Evolutionary conservation across 441 rosid genomes (phyloP), one percentile per base, ranked within the genome.

Genomic region (Erodium trifolium): DNA sequence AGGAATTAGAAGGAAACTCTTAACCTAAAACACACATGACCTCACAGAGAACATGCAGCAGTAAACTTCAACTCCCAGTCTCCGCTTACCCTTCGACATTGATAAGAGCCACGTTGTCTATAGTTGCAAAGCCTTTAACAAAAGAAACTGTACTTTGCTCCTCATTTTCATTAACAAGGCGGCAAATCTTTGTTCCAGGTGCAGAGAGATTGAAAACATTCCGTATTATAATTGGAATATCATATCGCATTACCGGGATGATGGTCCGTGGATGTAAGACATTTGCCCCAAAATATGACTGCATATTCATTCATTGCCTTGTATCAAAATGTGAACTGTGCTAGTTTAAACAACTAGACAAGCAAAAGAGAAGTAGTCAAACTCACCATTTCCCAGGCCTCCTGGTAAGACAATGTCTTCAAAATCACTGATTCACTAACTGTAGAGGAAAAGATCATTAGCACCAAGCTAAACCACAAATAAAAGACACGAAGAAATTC

Each of bases 221-320:
- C 77, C 99, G 85, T 88, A 93, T 93, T 45, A 87, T 84, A 77
- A 91, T 93, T 49, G 99, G 99, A 79, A 93, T 91, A 76, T 88
- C 84, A 82, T 91, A 85, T 41, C 82, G 81, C 97, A 89, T 91
- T 72, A 93, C 97, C 66, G 99, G 99, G 73, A 93, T 83, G 74
- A 93, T 93, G 73, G 97, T 93, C 13, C 99, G 93, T n/a, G 99
- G 99, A 82, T 93, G 99, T 77, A 93, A 86, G 75, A 93, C 96
- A 75, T 93, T 91, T 66, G 99, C 97, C 76, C 99, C 97, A 74
- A 93, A 93, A 72, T 93, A 93, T 67, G 99, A 93, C 99, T 93
- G 90, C 81, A 72, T 8, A 65, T 49, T 72, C 43, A 80, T 75
- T 67, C 49, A 79, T 18, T 55, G 69, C 0, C 63, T 64, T 45